Percentiles rank a stretch among this genome's conserved stretches.
These are phyloP conservation scores for Solanum chmielewskii DNA, from an alignment of 257 asterid species.

Conservation along the genomic window DNA sequence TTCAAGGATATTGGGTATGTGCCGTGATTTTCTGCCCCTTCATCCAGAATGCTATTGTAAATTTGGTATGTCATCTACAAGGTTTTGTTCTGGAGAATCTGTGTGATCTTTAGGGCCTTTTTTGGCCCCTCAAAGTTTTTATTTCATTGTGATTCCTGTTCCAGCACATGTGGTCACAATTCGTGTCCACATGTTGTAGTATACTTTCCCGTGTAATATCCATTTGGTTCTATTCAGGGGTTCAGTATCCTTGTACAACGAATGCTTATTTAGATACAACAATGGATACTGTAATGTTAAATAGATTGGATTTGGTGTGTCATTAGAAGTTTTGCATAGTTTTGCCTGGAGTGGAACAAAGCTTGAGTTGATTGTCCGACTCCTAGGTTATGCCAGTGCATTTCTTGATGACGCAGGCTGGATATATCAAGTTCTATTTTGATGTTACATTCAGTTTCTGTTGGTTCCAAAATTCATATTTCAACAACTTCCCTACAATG, in stretches of 20 bases:
- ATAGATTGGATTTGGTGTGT: conserved; percentile 26
- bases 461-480: neutral
- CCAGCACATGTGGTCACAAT: neutral
- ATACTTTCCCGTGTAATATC: conserved; percentile 25
- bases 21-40: conserved; percentile 26
- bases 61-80: conserved; percentile 37
- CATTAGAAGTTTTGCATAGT: neutral
- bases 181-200: conserved; percentile 10
- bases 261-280: conserved; percentile 19
- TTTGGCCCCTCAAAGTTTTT: conserved; percentile 9
- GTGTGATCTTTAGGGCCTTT: conserved; percentile 15
- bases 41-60: conserved; percentile 40
- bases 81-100: conserved; percentile 21
- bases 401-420: neutral
- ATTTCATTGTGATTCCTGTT: conserved; percentile 15
- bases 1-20: conserved; percentile 70
- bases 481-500: neutral
- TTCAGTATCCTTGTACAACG: conserved; percentile 14
- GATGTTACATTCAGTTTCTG: neutral
- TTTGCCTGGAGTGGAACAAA: neutral
- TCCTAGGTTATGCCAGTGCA: neutral
- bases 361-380: neutral
- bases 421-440: neutral
- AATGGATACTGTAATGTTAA: conserved; percentile 7
- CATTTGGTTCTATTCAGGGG: neutral